Conservation (phyloP, 768 basidiomycete genomes). For the Amanita fuliginea region DNA sequence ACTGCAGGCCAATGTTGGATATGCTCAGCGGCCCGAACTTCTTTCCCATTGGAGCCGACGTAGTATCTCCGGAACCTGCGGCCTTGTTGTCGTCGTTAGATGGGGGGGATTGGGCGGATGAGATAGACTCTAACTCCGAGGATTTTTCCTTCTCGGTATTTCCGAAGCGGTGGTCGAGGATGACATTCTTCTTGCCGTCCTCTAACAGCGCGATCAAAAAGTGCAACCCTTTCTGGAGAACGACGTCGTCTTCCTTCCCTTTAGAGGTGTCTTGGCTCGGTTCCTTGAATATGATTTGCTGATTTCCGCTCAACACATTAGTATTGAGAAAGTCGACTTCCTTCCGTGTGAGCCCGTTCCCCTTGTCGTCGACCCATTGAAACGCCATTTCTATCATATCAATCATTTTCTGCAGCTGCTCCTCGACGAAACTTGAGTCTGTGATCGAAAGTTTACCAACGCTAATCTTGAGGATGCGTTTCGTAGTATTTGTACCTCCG, state of each 20-base stretch:
- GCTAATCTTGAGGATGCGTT: background rate
- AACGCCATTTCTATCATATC: background rate
- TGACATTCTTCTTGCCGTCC: background rate
- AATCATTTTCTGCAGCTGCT: background rate
- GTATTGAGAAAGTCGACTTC: background rate
- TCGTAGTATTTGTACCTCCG: background rate
- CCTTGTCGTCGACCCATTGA: background rate
- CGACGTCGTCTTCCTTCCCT: background rate
- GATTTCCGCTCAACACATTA: background rate
- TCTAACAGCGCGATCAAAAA: background rate
- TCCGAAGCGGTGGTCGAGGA: background rate
- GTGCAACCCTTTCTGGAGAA: background rate
- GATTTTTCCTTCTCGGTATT: background rate
- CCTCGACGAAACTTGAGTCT: background rate
- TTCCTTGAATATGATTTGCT: background rate
- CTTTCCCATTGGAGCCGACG: background rate
- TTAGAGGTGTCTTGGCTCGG: background rate
- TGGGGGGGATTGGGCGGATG: background rate
- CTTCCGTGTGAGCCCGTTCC: background rate
- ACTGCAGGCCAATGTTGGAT: slow-evolving; percentile 3
- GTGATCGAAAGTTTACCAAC: background rate
- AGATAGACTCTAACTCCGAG: background rate
- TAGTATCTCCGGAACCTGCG: background rate
- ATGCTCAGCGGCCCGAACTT: background rate
- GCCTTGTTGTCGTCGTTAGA: background rate